These are phyloP conservation scores for Avena sativa DNA, from an alignment of 176 grass and related monocot species.

Conservation along the genomic window DNA sequence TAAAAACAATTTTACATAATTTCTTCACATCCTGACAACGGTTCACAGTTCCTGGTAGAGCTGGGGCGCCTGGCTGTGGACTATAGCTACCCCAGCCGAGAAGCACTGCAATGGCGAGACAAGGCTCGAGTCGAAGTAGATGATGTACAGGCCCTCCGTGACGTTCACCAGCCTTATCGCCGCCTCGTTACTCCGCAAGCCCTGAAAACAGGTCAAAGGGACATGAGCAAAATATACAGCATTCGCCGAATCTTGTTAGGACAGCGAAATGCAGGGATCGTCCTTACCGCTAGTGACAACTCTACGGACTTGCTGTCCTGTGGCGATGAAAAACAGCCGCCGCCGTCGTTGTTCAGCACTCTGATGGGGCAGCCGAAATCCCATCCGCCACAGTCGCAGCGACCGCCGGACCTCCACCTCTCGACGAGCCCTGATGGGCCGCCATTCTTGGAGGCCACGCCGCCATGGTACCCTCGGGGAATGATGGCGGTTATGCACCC, in stretches of 20 bases:
- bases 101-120: conserved; percentile 70
- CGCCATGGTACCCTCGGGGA: conserved; percentile 75
- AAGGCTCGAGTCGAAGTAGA: conserved; percentile 61
- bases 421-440: conserved; percentile 61
- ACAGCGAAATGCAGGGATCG: background rate
- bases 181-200: conserved; percentile 45
- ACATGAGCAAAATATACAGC: background rate
- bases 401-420: conserved; percentile 70
- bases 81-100: conserved; percentile 58
- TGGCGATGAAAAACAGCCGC: background rate
- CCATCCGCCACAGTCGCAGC: conserved; percentile 89
- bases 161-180: conserved; percentile 58
- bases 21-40: background rate
- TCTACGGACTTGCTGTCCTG: conserved; percentile 44
- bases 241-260: background rate
- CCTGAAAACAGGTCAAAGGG: conserved; percentile 48
- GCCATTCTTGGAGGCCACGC: background rate
- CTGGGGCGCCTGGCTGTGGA: conserved; percentile 57
- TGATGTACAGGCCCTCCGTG: conserved; percentile 53
- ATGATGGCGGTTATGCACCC: conserved; percentile 56
- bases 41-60: conserved; percentile 56
- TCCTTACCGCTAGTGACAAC: conserved; percentile 58
- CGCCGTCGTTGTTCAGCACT: conserved; percentile 52
- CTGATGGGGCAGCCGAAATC: conserved; percentile 81
- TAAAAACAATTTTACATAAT: background rate